Conservation (phyloP, 768 basidiomycete species). For the Tricholoma furcatifolium region DNA sequence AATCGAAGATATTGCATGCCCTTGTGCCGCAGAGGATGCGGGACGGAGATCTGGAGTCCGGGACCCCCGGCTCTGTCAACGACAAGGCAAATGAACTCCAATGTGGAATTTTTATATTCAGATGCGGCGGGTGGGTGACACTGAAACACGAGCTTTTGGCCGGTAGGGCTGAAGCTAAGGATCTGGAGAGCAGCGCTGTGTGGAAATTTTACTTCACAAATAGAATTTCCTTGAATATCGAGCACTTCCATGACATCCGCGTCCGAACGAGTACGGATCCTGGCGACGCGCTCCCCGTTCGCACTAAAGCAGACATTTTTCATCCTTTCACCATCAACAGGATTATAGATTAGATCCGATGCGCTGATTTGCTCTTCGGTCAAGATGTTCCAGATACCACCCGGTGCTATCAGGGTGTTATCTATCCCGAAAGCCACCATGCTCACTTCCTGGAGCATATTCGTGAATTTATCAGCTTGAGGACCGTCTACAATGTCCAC, state of each 20-base stretch:
- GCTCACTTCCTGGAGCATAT: neutral
- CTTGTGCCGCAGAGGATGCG: neutral
- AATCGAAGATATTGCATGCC: neutral
- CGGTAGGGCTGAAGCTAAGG: constrained; percentile 4
- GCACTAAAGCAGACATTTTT: constrained; percentile 4
- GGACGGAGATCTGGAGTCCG: neutral
- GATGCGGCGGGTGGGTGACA: neutral
- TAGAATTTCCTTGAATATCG: neutral
- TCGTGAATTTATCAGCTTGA: neutral
- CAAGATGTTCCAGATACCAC: constrained; percentile 4
- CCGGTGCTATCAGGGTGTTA: constrained; percentile 2
- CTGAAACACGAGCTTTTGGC: constrained; percentile 3
- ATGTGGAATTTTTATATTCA: neutral
- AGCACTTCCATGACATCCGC: constrained; percentile 1
- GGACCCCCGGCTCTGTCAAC: neutral
- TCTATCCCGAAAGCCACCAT: neutral
- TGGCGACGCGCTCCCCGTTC: neutral
- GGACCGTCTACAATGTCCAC: neutral
- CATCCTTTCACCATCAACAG: neutral
- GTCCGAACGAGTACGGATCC: neutral
- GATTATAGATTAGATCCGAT: neutral
- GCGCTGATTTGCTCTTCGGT: neutral
- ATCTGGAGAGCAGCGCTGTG: neutral
- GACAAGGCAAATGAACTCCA: constrained; percentile 1
- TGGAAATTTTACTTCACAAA: neutral